Conservation (phyloP, 352 stramenopile genomes). For the Phytopythium chamaehyphon region DNA sequence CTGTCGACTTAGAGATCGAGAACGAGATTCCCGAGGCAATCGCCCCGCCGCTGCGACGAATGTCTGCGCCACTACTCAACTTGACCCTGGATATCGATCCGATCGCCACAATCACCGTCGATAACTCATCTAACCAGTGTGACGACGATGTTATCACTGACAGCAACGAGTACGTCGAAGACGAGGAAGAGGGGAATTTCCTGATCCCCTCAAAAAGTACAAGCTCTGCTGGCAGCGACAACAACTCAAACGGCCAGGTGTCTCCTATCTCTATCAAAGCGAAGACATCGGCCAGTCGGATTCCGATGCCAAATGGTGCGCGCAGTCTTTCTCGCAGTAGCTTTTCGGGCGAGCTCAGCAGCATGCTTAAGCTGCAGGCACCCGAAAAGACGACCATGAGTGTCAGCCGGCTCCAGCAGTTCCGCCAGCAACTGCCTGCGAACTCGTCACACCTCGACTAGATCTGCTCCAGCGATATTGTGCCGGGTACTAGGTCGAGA, state of each 20-base stretch:
- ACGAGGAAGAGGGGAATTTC: not conserved
- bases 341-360: not conserved
- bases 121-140: constrained; percentile 49
- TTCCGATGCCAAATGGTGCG: not conserved
- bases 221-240: constrained; percentile 13
- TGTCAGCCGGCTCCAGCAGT: constrained; percentile 34
- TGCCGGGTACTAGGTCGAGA: not conserved
- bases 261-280: not conserved
- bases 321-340: constrained; percentile 2
- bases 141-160: constrained; percentile 6
- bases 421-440: constrained; percentile 51
- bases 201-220: constrained; percentile 6
- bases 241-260: constrained; percentile 6
- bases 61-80: not conserved
- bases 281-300: not conserved
- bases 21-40: not conserved
- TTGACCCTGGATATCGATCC: constrained; percentile 22
- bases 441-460: constrained; percentile 20
- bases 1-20: not conserved
- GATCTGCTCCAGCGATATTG: not conserved
- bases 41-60: not conserved
- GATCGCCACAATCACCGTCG: constrained; percentile 1
- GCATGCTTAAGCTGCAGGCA: constrained; percentile 7
- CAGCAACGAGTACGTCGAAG: not conserved
- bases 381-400: constrained; percentile 18